phyloP scores from a whole-genome alignment of 2,329 filamentous ascomycete species.

The Paraphoma sp. region DNA sequence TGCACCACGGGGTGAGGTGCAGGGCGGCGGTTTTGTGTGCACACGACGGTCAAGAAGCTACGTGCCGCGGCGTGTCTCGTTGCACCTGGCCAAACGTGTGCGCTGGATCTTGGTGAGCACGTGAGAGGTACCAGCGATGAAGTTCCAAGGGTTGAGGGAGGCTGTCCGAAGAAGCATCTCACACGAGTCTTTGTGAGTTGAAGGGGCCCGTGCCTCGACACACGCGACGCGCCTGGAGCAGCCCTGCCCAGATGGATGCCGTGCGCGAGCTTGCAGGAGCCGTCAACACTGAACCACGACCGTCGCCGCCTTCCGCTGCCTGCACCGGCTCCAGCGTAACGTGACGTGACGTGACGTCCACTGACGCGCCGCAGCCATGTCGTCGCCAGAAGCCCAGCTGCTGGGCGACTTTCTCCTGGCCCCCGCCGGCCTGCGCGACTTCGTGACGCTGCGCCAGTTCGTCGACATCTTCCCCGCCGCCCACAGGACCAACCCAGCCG shows the following conservation, averaged over 20 bases:
- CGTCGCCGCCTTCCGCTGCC: background rate
- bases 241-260: background rate
- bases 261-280: conserved; percentile 1
- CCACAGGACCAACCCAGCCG: conserved; percentile 69
- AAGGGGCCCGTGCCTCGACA: conserved; percentile 13
- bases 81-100: background rate
- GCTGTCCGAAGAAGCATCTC: conserved; percentile 15
- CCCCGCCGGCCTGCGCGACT: conserved; percentile 74
- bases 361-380: conserved; percentile 58
- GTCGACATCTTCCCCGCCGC: conserved; percentile 75
- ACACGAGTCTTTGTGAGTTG: conserved; percentile 22
- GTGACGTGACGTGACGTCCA: no score
- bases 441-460: conserved; percentile 78
- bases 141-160: conserved; percentile 8
- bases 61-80: background rate
- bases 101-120: background rate
- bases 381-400: conserved; percentile 76
- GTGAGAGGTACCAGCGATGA: conserved; percentile 6
- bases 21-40: conserved; percentile 19
- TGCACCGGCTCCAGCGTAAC: background rate
- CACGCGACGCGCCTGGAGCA: conserved; percentile 30
- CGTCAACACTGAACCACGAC: conserved; percentile 22
- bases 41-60: background rate
- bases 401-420: conserved; percentile 79
- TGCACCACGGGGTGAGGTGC: conserved; percentile 19